Conservation (phyloP, 2,329 filamentous ascomycete genomes). For the Aspergillus sp. region DNA sequence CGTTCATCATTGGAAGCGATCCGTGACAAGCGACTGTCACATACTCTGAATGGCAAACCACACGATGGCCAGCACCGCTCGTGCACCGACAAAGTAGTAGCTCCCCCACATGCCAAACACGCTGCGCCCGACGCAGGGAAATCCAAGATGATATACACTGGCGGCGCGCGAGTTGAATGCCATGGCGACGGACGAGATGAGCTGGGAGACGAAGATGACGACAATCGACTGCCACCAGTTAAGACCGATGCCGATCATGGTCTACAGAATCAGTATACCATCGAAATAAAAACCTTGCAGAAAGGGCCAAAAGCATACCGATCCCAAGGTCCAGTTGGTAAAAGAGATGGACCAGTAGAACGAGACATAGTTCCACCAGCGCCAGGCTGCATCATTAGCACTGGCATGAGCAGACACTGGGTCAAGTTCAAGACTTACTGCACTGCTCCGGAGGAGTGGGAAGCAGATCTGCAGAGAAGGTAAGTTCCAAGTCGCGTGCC, state of each 20-base stretch:
- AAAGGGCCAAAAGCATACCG: not conserved
- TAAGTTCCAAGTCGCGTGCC: not conserved
- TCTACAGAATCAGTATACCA: not conserved
- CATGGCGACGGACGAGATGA: conserved; percentile 47
- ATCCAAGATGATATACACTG: conserved; percentile 47
- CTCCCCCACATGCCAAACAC: conserved; percentile 47
- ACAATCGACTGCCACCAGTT: conserved; percentile 24
- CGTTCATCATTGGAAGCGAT: not conserved
- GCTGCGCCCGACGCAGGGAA: conserved; percentile 41
- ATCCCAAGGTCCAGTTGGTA: conserved; percentile 12
- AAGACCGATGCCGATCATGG: conserved; percentile 5
- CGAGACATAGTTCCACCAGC: conserved; percentile 10
- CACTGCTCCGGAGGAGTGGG: conserved; percentile 9
- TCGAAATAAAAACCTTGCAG: not conserved
- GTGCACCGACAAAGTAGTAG: conserved; percentile 47
- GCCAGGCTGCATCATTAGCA: conserved; percentile 10
- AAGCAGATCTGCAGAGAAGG: conserved; percentile 8
- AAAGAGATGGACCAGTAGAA: conserved; percentile 11
- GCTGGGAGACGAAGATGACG: conserved; percentile 47
- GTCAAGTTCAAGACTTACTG: not conserved
- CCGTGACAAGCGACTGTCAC: not conserved
- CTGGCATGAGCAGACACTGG: not conserved
- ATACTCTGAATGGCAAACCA: conserved; percentile 39
- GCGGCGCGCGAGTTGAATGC: conserved; percentile 49
- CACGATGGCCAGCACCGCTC: conserved; percentile 44